Evolutionary conservation across 164 flowering plant genomes (phyloP).

Genomic region (Nelumbo lutea): DNA sequence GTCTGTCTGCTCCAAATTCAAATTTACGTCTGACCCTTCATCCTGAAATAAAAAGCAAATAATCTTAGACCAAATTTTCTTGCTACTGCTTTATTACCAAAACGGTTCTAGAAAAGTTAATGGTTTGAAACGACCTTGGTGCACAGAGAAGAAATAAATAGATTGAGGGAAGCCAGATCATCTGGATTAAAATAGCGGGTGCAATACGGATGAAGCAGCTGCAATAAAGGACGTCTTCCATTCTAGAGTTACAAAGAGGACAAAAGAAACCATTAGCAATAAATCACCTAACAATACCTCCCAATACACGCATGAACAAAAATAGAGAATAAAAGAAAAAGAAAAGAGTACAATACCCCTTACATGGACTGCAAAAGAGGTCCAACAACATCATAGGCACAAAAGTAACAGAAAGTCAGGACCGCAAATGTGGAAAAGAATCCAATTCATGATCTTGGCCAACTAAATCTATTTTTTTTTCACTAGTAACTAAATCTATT

Average conservation of each 20-base stretch:
- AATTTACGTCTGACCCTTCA: conserved; percentile 26
- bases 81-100: neutral
- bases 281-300: too few species aligned
- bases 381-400: neutral
- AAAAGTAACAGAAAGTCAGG: neutral
- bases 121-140: conserved; percentile 34
- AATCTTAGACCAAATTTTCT: neutral
- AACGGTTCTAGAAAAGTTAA: neutral
- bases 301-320: too few species aligned
- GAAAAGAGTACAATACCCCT: too few species aligned
- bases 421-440: too few species aligned
- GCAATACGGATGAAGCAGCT: conserved; percentile 84
- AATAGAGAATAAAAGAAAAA: neutral
- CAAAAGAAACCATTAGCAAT: conserved; percentile 6
- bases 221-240: conserved; percentile 73
- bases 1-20: conserved; percentile 15
- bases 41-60: conserved; percentile 28
- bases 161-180: conserved; percentile 53
- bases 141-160: conserved; percentile 61
- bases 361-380: too few species aligned
- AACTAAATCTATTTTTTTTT: neutral
- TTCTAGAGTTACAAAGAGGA: conserved; percentile 33
- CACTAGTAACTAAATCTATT: neutral
- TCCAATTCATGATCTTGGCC: neutral
- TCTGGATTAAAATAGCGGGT: conserved; percentile 72